These are phyloP conservation scores for Pseudisothecium myosuroides DNA, from an alignment of 225 moss, liverwort and hornwort genomes.

Conservation along the genomic window DNA sequence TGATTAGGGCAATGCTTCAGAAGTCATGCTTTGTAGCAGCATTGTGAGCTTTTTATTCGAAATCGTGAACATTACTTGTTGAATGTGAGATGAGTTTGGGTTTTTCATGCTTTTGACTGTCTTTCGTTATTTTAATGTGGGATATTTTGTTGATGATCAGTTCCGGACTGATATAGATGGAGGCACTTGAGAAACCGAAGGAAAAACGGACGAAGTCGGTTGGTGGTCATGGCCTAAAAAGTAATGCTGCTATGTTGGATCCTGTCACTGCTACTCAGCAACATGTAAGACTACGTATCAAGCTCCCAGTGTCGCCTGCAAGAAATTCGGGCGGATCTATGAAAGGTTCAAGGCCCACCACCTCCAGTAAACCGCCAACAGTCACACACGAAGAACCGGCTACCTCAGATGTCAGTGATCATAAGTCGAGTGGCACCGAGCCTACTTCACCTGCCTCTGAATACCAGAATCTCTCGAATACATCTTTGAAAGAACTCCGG, in stretches of 20 bases:
- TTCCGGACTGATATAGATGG: conserved; percentile 29
- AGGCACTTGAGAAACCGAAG: conserved; percentile 49
- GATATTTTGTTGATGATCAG: not conserved
- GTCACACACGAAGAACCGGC: conserved; percentile 7
- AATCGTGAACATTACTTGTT: not conserved
- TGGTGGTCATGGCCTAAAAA: conserved; percentile 16
- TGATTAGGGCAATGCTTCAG: not conserved
- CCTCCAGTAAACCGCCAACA: conserved; percentile 1
- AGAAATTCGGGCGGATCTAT: conserved; percentile 6
- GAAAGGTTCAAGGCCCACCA: conserved; percentile 16
- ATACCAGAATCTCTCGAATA: conserved; percentile 32
- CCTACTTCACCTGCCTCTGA: conserved; percentile 31
- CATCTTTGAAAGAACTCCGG: conserved; percentile 56
- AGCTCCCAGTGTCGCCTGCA: conserved; percentile 45
- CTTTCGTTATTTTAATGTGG: not conserved
- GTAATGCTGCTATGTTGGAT: conserved; percentile 19
- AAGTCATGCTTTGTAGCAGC: not conserved
- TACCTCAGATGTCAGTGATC: conserved; percentile 40
- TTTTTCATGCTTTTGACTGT: not conserved
- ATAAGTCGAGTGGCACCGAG: conserved; percentile 44
- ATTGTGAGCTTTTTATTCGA: not conserved
- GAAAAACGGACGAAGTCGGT: conserved; percentile 26
- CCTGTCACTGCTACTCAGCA: conserved; percentile 17
- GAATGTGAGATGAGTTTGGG: not conserved
- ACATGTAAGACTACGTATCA: conserved; percentile 43